Evolutionary conservation across 2,329 filamentous ascomycete species (phyloP).

Genomic region (Talaromyces verruculosus): DNA sequence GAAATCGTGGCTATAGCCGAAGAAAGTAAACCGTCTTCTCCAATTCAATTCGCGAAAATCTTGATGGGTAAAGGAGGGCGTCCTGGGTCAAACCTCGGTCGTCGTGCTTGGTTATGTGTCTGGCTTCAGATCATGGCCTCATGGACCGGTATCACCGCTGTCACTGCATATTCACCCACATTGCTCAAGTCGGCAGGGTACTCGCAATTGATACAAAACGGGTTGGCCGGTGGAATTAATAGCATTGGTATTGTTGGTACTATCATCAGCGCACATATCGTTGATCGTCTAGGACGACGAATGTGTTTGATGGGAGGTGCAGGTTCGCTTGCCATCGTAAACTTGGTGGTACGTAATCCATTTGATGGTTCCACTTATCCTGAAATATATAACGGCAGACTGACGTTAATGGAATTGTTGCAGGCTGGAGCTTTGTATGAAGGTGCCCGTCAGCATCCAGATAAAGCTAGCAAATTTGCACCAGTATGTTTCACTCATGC

Average conservation of each 20-base stretch:
- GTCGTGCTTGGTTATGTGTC: constrained; percentile 47
- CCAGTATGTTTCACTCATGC: neutral
- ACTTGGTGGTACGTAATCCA: constrained; percentile 33
- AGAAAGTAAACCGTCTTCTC: constrained; percentile 36
- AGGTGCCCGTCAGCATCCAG: constrained; percentile 38
- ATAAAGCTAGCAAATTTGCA: constrained; percentile 29
- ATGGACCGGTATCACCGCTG: constrained; percentile 46
- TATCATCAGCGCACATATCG: constrained; percentile 52
- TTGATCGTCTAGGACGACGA: constrained; percentile 52
- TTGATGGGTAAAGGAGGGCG: constrained; percentile 35
- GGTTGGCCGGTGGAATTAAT: constrained; percentile 54
- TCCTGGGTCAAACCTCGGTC: constrained; percentile 36
- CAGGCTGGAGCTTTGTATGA: constrained; percentile 47
- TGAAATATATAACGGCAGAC: neutral
- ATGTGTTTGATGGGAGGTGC: constrained; percentile 45
- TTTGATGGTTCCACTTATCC: too few species aligned
- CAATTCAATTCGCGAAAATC: constrained; percentile 42
- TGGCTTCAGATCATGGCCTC: constrained; percentile 49
- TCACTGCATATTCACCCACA: constrained; percentile 40
- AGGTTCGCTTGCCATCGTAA: constrained; percentile 42
- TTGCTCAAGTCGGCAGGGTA: neutral
- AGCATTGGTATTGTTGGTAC: constrained; percentile 55
- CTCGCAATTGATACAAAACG: constrained; percentile 34
- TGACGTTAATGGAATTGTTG: neutral
- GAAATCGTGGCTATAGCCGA: constrained; percentile 39